Percentiles rank a stretch among this genome's conserved stretches.
Conservation (phyloP, 331 rosid species). For the Quercus lobata region DNA sequence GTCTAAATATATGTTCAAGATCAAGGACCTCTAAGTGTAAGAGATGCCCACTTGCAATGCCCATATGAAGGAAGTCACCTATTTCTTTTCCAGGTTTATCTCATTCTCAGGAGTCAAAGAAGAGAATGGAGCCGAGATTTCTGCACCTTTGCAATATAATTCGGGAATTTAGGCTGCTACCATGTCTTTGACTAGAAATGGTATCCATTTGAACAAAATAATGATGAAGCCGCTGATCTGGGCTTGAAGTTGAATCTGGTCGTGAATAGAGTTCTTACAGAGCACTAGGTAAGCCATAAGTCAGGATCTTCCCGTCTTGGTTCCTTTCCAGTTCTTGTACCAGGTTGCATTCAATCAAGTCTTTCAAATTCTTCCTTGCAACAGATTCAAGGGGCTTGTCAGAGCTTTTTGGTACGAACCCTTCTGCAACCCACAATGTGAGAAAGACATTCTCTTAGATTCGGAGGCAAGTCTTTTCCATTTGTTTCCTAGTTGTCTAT, state of each 20-base stretch:
- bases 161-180: background rate
- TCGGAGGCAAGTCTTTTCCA: background rate
- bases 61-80: background rate
- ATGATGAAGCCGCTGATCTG: background rate
- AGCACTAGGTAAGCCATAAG: background rate
- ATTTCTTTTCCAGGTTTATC: constrained; percentile 8
- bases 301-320: background rate
- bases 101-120: background rate
- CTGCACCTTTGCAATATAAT: background rate
- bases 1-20: too few relatives aligned
- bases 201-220: background rate
- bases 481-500: too few relatives aligned
- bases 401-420: background rate
- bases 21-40: background rate
- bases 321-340: background rate
- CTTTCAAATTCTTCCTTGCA: background rate
- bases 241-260: background rate
- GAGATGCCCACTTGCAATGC: background rate
- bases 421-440: constrained; percentile 38
- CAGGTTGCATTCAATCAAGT: background rate
- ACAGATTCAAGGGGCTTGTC: background rate
- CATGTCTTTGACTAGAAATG: background rate
- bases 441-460: background rate
- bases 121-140: background rate
- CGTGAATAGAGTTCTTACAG: background rate